These are phyloP conservation scores for Evansstolkia leycettana DNA, from an alignment of 495 filamentous ascomycete genomes.

Conservation along the genomic window DNA sequence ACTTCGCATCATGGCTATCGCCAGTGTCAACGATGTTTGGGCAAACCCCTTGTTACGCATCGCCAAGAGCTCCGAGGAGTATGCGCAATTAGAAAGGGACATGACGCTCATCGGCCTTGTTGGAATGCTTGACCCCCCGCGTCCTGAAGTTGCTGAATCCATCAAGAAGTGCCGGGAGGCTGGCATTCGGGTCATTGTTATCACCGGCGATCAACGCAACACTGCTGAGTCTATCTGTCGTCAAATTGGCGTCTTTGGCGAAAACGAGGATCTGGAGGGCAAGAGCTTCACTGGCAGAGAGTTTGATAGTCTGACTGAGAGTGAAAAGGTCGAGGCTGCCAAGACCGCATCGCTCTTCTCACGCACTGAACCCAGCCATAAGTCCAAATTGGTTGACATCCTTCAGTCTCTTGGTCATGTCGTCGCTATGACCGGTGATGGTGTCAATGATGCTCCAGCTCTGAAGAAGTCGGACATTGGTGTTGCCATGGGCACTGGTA, in stretches of 20 bases:
- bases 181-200: slow-evolving; percentile 93
- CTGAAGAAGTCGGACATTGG: slow-evolving; percentile 99
- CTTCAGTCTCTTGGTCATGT: slow-evolving; percentile 89
- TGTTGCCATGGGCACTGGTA: slow-evolving; percentile 97
- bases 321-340: slow-evolving; percentile 70
- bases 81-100: slow-evolving; percentile 75
- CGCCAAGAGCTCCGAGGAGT: slow-evolving; percentile 74
- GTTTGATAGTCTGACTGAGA: slow-evolving; percentile 74
- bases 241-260: slow-evolving; percentile 86
- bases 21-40: slow-evolving; percentile 60
- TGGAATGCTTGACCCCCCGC: slow-evolving; percentile 95
- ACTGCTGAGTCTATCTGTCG: slow-evolving; percentile 97
- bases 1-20: slow-evolving; percentile 89
- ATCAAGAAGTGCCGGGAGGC: slow-evolving; percentile 84
- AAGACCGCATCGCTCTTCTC: slow-evolving; percentile 87
- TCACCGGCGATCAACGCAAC: slow-evolving; percentile 95
- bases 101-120: slow-evolving; percentile 91
- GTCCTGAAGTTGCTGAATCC: slow-evolving; percentile 78
- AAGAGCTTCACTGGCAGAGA: slow-evolving; percentile 95
- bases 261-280: slow-evolving; percentile 68
- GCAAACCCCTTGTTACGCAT: slow-evolving; percentile 55
- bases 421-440: slow-evolving; percentile 98
- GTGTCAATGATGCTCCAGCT: slow-evolving; percentile 97
- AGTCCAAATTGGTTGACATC: slow-evolving; percentile 90
- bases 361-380: slow-evolving; percentile 91